Evolutionary conservation across 805 yeast genomes (phyloP).

Genomic region (Kregervanrija fluxuum): DNA sequence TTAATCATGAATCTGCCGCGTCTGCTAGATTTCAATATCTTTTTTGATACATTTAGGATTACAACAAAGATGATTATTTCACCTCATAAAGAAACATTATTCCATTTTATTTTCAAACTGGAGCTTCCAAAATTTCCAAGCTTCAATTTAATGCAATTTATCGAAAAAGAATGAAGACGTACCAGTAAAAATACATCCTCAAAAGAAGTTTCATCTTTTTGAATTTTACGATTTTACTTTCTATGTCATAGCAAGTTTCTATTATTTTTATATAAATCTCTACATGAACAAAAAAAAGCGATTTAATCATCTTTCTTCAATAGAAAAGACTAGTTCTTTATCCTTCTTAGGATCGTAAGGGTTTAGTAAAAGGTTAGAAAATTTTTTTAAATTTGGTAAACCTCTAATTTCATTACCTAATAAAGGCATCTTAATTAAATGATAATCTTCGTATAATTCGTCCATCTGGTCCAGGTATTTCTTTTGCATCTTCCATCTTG

Average conservation of each 20-base stretch:
- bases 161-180: too few species aligned
- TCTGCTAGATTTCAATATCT: too few species aligned
- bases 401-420: conserved; percentile 96
- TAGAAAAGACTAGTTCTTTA: conserved; percentile 43
- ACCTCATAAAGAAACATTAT: too few species aligned
- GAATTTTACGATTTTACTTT: neutral
- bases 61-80: too few species aligned
- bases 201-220: too few species aligned
- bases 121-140: too few species aligned
- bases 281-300: neutral
- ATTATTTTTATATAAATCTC: neutral
- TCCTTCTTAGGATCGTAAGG: conserved; percentile 71
- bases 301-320: conserved; percentile 36
- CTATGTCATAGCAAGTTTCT: too few species aligned
- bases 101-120: too few species aligned
- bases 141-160: too few species aligned
- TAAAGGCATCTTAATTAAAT: conserved; percentile 90
- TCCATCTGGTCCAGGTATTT: conserved; percentile 93
- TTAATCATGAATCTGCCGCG: too few species aligned
- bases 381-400: conserved; percentile 70
- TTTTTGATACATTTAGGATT: too few species aligned
- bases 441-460: conserved; percentile 95
- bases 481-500: conserved; percentile 93
- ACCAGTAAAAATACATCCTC: too few species aligned
- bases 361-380: conserved; percentile 70